Base-by-base conservation (phyloP, 257 asterid species). In the Nicotiana tabacum region DNA sequence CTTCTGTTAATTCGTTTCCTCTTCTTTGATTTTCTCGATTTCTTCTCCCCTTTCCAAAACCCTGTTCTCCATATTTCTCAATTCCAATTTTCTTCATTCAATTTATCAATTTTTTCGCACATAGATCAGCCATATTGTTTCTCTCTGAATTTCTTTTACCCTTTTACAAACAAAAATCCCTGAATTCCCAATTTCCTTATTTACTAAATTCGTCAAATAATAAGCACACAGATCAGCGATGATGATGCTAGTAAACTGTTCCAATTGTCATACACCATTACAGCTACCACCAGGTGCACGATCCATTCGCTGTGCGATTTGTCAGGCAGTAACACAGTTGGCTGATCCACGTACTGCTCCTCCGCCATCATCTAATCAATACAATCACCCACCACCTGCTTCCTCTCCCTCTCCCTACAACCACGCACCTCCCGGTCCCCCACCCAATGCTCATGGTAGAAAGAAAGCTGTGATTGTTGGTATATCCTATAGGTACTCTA, bases 381-480 rank as follows among this genome's bases (percentile, higher is more conserved):
- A 74, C 82, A 78, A 82, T 37, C 77, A 86, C 69, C 84, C 81
- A 12, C 78, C 81, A n/a, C 69, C 69, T 17, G 32, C 48, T 13
- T 78, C 66, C 3, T 79, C 92, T 5, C 93, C 88, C 16, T 92
- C 96, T 61, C 97, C 97, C 16, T 89, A 90, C 83, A 86, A 84
- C 64, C 95, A 92, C 86, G 94, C 94, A 12, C 97, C 94, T 17
- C 89, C 94, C 1, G 92, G 93, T 2, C 94, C 97, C 9, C 93
- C 94, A 9, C 96, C 96, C 15, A 94, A 89, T 77, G 82, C 91
- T 35, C 95, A 93, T 82, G 99, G 99, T 84, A 89, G 94, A 9
- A 96, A 92, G 83, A 96, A 88, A 84, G 99, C 98, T 2, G 97
- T 96, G 90, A 96, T 96, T 87, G 92, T 94, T 78, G 99, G 99